Base-by-base conservation (phyloP, 2,329 filamentous ascomycete genomes). In the Fusarium napiforme region DNA sequence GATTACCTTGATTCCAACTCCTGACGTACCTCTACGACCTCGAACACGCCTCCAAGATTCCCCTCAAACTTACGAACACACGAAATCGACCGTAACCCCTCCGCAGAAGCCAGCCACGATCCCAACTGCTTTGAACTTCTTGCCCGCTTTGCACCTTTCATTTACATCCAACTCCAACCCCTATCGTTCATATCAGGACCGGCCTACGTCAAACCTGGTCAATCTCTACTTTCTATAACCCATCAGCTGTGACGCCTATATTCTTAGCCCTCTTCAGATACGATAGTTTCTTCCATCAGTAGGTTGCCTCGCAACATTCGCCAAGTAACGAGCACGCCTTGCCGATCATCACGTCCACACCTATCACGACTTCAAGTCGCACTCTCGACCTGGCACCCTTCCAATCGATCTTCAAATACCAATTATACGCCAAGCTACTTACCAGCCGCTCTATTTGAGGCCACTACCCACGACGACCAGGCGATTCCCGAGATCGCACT, bases 401-500 rank as follows among this genome's bases (percentile, higher is more conserved):
- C 43, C 11, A 39, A 47, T 40, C 45, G 30, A 26, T n/a, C 16
- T 58, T 60, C 42, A 37, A 58, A 28, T 39, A 37, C 45, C 42
- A 34, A 52, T 50, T 23, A 53, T 49, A 55, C 37, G 18, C 47
- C 37, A 49, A 58, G 18, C n/a, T 37, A 49, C 43, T 45, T 21
- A 43, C 36, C 18, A 45, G n/a, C 43, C 56, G 26, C 32, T 18
- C 28, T 50, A 53, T 37, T 26, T 40, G n/a, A 50, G 39, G 37
- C 39, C 23, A 39, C 36, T 34, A 30, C 43, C 67, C 32, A 59
- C 30, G 14, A 49, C 58, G 43, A 58, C 30, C 55, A 28, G 57
- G 69, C 69, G 65, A 71, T 77, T 69, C 52, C 39, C 18, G 19
- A 57, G 28, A 71, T 76, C 76, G 70, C 59, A 68, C 42, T 57